phyloP scores from a whole-genome alignment of 2,329 filamentous ascomycete genomes.

The Fusarium zealandicum region DNA sequence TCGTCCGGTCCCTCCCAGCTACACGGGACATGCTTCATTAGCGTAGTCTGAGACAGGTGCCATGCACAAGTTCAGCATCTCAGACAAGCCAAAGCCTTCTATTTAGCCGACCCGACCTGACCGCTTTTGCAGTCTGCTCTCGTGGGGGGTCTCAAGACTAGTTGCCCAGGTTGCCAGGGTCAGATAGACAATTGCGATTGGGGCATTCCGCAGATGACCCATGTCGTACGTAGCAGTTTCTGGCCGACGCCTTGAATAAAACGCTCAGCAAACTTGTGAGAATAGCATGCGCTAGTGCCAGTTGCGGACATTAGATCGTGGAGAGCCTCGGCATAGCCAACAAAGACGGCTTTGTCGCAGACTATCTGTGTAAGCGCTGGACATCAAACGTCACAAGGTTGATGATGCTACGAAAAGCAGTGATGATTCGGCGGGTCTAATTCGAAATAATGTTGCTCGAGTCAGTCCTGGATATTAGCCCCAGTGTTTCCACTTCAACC shows the following conservation, averaged over 20 bases:
- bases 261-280: slow-evolving; percentile 19
- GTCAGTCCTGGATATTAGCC: neutral
- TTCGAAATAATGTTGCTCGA: slow-evolving; percentile 8
- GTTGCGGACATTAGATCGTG: slow-evolving; percentile 9
- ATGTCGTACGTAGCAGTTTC: neutral
- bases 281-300: slow-evolving; percentile 33
- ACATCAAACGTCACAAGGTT: neutral
- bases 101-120: slow-evolving; percentile 24
- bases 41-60: slow-evolving; percentile 24
- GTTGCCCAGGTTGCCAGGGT: slow-evolving; percentile 1
- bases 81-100: slow-evolving; percentile 25
- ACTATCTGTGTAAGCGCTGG: no score
- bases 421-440: neutral
- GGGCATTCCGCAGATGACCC: neutral
- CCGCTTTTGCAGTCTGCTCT: slow-evolving; percentile 27
- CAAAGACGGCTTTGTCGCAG: neutral
- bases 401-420: neutral
- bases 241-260: slow-evolving; percentile 6
- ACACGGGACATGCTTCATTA: slow-evolving; percentile 39
- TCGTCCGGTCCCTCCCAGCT: slow-evolving; percentile 33
- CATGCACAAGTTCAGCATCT: slow-evolving; percentile 33
- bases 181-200: neutral
- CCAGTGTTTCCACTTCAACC: slow-evolving; percentile 2
- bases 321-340: slow-evolving; percentile 19
- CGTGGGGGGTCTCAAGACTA: no score